These are phyloP conservation scores for Ophiognomonia clavigignenti-juglandacearum DNA, from an alignment of 2,329 filamentous ascomycete genomes.

Conservation along the genomic window DNA sequence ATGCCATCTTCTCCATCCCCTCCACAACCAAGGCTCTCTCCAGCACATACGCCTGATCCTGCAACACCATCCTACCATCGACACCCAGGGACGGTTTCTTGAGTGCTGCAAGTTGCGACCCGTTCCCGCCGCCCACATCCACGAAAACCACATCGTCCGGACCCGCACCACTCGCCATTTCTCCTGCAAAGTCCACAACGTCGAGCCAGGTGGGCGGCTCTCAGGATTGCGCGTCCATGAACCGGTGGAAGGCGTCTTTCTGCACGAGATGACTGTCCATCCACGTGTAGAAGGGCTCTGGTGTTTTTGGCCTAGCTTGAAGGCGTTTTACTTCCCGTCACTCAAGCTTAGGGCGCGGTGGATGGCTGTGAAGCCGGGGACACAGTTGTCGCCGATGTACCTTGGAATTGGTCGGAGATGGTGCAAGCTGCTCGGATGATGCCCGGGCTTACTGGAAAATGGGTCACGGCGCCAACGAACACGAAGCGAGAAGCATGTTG, in stretches of 20 bases:
- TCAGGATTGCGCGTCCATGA: slow-evolving; percentile 23
- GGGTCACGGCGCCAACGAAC: too few relatives aligned
- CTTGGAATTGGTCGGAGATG: too few relatives aligned
- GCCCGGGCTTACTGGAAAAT: too few relatives aligned
- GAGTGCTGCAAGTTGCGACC: not conserved
- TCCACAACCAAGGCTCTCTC: slow-evolving; percentile 16
- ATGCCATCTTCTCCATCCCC: slow-evolving; percentile 21
- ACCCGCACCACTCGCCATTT: slow-evolving; percentile 3
- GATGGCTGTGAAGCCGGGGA: too few relatives aligned
- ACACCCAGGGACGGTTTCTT: too few relatives aligned
- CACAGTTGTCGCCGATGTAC: too few relatives aligned
- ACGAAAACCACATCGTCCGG: not conserved
- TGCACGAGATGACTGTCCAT: slow-evolving; percentile 16
- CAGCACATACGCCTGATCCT: slow-evolving; percentile 21
- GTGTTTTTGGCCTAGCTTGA: too few relatives aligned
- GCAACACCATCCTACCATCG: slow-evolving; percentile 16
- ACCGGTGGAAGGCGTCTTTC: slow-evolving; percentile 21
- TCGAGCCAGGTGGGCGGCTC: slow-evolving; percentile 21
- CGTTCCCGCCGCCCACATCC: not conserved
- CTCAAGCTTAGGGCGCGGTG: too few relatives aligned
- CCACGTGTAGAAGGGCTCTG: too few relatives aligned
- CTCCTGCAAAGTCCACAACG: slow-evolving; percentile 19
- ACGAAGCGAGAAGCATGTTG: too few relatives aligned
- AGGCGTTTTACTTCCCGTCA: too few relatives aligned
- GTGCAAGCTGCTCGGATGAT: too few relatives aligned